Evolutionary conservation across 2,329 filamentous ascomycete genomes (phyloP).

Genomic region (Fusarium kyushuense): DNA sequence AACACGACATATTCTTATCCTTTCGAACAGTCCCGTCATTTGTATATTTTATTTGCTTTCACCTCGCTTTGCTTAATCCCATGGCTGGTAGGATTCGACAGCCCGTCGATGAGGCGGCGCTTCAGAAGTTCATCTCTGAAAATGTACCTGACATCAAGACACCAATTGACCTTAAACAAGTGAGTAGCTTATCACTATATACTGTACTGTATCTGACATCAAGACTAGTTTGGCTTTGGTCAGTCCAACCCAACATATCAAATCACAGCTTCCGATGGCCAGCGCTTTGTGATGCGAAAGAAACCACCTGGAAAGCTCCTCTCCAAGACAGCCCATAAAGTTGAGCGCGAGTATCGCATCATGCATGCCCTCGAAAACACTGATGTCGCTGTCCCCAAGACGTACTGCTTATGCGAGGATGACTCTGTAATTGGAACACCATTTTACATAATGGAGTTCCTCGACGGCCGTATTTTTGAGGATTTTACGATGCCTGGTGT

Average conservation of each 20-base stretch:
- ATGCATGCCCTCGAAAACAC: conserved; percentile 84
- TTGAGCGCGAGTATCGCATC: conserved; percentile 94
- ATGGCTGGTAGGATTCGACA: conserved; percentile 93
- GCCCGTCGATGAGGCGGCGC: conserved; percentile 83
- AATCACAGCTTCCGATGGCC: conserved; percentile 76
- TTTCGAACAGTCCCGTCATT: background rate
- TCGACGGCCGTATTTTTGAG: conserved; percentile 93
- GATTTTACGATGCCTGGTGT: conserved; percentile 85
- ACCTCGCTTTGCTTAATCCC: conserved; percentile 17
- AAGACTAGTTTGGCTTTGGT: conserved; percentile 87
- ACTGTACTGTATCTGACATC: conserved; percentile 18
- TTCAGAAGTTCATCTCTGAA: conserved; percentile 81
- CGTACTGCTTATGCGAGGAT: conserved; percentile 90
- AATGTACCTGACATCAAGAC: conserved; percentile 87
- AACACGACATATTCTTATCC: background rate
- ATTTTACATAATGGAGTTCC: conserved; percentile 97
- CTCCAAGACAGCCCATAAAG: conserved; percentile 93
- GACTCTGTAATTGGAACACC: conserved; percentile 82
- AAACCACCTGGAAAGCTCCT: conserved; percentile 96
- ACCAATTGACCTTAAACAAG: conserved; percentile 91
- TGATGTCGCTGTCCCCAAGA: conserved; percentile 86
- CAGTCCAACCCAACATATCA: conserved; percentile 98
- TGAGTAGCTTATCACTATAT: conserved; percentile 54
- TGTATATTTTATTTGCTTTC: background rate
- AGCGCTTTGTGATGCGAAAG: conserved; percentile 91